These are phyloP conservation scores for Metarhizium guizhouense DNA, from an alignment of 2,329 filamentous ascomycete species.

Conservation along the genomic window DNA sequence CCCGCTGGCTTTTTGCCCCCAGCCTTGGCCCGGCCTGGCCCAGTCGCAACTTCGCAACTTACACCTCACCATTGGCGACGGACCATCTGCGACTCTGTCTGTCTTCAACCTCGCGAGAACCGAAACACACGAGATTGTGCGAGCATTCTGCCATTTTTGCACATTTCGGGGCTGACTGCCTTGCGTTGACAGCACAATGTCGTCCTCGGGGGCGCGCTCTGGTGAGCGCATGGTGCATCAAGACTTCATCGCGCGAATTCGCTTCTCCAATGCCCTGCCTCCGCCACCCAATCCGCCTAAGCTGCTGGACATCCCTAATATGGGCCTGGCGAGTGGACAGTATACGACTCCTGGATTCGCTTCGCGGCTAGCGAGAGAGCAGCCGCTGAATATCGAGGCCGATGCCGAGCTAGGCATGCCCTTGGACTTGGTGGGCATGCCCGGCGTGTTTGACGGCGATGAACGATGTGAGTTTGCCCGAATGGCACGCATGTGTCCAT, in stretches of 20 bases:
- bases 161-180: not conserved
- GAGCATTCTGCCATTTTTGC: not conserved
- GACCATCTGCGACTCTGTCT: not conserved
- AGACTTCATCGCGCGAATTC: constrained; percentile 92
- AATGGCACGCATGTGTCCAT: not conserved
- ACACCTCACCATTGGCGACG: not conserved
- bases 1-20: not conserved
- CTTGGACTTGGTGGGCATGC: constrained; percentile 88
- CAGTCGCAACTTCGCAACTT: not conserved
- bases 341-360: constrained; percentile 90
- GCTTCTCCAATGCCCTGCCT: constrained; percentile 92
- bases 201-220: constrained; percentile 27
- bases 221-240: constrained; percentile 66
- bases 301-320: constrained; percentile 93
- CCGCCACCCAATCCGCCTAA: constrained; percentile 92
- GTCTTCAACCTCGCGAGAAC: not conserved
- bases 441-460: constrained; percentile 88
- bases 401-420: constrained; percentile 98
- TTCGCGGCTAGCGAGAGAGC: constrained; percentile 78
- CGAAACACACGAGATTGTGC: not conserved
- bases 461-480: constrained; percentile 63
- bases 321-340: constrained; percentile 74
- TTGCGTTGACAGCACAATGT: constrained; percentile 15
- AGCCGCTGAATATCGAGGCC: constrained; percentile 91
- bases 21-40: not conserved